Evolutionary conservation across 495 filamentous ascomycete genomes (phyloP), one percentile per base, ranked within the genome.

Genomic region (Xylaria curta): DNA sequence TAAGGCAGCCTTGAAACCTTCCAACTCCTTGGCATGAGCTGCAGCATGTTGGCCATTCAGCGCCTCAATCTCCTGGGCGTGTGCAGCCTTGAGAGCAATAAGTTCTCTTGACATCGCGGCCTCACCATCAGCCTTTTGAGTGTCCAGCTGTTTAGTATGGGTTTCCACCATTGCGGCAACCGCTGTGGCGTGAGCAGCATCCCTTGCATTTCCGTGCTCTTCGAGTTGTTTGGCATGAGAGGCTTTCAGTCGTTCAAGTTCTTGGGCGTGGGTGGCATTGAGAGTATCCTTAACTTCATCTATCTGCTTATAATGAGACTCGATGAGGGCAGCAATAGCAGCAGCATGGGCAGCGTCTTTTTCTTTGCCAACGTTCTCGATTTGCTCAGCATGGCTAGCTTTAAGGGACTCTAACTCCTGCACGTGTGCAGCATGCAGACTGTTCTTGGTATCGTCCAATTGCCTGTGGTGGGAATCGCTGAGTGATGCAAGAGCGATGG

Each of bases 201-300:
- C 69, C 6, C 31, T 70, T 4, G 69, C 69, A 2, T 68, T 72
- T 66, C 72, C 71, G 17, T 75, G 28, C 4, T 73, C 66, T 28
- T 77, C 73, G 5, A 87, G 69, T 1, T 79, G 74, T 68, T 81
- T 77, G 28, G 70, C 67, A 56, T 88, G 82, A 62, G 74, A 71
- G 21, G 77, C 73, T 17, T 81, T 76, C 40, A 85, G 61, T 6
- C 69, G 76, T 51, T 82, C 80, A 8, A 84, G 56, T 74, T 84
- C 76, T 4, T 78, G 60, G 40, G 78, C 36, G 75, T 78, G 77
- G 17, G 64, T 71, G 24, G 44, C 72, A 74, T 46, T 76, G 76
- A 87, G 68, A 28, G 78, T 78, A 56, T 81, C 79, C 73, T 82
- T 84, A 4, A 82, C 40, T 12, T 82, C 72, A 26, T 78, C 78